Evolutionary conservation across 2,329 filamentous ascomycete genomes (phyloP).

Genomic region (Aspergillus viridinutans): DNA sequence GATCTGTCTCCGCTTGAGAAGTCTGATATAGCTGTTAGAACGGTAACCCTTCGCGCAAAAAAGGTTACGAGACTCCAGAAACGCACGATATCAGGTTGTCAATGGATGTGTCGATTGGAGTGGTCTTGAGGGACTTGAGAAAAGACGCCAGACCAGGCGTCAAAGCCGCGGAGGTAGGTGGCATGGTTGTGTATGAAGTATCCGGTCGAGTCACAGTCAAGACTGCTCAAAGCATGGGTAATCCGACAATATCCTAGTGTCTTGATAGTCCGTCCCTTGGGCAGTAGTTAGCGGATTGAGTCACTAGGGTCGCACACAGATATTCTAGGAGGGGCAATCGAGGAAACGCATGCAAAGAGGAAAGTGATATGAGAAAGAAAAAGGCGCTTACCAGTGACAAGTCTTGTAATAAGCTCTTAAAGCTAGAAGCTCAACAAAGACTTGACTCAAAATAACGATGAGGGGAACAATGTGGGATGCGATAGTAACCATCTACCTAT

Average conservation of each 20-base stretch:
- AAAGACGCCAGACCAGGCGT: constrained; percentile 75
- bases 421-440: not conserved
- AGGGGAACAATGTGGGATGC: constrained; percentile 13
- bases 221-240: not conserved
- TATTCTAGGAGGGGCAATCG: constrained; percentile 1
- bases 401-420: not conserved
- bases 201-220: constrained; percentile 3
- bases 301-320: not conserved
- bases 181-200: constrained; percentile 45
- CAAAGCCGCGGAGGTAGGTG: constrained; percentile 51
- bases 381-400: not conserved
- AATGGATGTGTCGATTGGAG: constrained; percentile 73
- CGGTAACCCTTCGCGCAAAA: not conserved
- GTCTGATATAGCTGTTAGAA: constrained; percentile 46
- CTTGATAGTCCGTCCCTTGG: not conserved
- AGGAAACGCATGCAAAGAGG: not conserved
- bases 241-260: not conserved
- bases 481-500: constrained; percentile 1
- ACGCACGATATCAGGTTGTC: constrained; percentile 78
- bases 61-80: constrained; percentile 7
- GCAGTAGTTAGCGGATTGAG: constrained; percentile 4
- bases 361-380: not conserved
- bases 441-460: not conserved
- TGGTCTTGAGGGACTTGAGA: constrained; percentile 71
- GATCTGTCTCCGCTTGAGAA: constrained; percentile 89